Conservation (phyloP, 495 filamentous ascomycete genomes). For the Lichenothelia convexa region DNA sequence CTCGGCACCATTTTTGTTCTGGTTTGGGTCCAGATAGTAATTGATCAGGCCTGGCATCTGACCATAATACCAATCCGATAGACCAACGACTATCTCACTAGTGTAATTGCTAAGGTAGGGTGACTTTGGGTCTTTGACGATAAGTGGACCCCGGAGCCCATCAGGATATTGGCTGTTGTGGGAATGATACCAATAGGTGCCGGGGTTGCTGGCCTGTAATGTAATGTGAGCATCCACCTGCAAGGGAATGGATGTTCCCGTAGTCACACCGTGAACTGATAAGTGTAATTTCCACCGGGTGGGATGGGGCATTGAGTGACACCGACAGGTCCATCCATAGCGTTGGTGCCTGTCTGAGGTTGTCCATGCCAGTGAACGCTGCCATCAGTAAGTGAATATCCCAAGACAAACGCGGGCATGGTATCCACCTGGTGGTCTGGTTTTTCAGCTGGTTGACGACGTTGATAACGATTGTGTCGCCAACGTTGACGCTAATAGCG, state of each 20-base stretch:
- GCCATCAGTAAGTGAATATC: neutral
- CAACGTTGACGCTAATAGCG: slow-evolving; percentile 7
- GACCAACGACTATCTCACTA: slow-evolving; percentile 33
- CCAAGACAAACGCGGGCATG: neutral
- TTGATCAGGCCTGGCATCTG: slow-evolving; percentile 28
- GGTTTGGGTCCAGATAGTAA: slow-evolving; percentile 24
- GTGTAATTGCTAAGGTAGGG: slow-evolving; percentile 31
- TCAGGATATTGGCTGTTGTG: slow-evolving; percentile 11
- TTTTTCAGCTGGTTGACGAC: slow-evolving; percentile 10
- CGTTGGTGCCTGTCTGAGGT: slow-evolving; percentile 1
- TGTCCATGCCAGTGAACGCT: neutral
- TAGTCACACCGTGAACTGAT: slow-evolving; percentile 4
- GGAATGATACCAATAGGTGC: slow-evolving; percentile 11
- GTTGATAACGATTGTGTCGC: slow-evolving; percentile 9
- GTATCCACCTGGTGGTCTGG: slow-evolving; percentile 9
- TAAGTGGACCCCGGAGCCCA: slow-evolving; percentile 31
- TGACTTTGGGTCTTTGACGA: slow-evolving; percentile 30
- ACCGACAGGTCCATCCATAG: slow-evolving; percentile 7
- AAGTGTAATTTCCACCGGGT: slow-evolving; percentile 7
- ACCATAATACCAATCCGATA: slow-evolving; percentile 31
- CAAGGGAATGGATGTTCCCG: neutral
- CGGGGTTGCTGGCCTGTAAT: slow-evolving; percentile 6
- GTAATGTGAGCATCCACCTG: neutral
- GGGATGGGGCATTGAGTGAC: slow-evolving; percentile 9
- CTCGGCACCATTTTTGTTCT: slow-evolving; percentile 17